phyloP scores from a whole-genome alignment of 768 basidiomycete species.

The Psilocybe cyanescens region DNA sequence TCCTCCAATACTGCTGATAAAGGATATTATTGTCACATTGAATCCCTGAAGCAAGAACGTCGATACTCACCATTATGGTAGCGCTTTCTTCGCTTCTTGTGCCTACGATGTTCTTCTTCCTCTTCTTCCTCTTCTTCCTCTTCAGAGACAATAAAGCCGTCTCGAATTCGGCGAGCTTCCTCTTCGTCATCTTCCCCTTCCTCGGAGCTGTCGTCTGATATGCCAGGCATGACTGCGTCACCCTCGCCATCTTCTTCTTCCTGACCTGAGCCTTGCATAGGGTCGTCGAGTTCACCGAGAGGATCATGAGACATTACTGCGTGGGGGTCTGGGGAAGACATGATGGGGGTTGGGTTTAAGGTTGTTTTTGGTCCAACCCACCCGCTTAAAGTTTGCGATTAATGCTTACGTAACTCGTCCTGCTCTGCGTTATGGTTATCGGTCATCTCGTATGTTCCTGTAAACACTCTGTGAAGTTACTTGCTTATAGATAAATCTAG shows the following conservation, averaged over 20 bases:
- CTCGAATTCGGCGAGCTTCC: constrained; percentile 75
- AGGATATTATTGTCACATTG: constrained; percentile 25
- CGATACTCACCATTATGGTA: constrained; percentile 57
- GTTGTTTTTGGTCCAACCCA: constrained; percentile 12
- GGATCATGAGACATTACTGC: constrained; percentile 34
- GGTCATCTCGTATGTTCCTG: constrained; percentile 6
- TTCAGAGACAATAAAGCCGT: constrained; percentile 93
- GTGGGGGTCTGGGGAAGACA: constrained; percentile 56
- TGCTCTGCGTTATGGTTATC: constrained; percentile 2
- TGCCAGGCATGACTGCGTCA: constrained; percentile 55
- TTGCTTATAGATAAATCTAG: background rate
- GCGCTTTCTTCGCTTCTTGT: constrained; percentile 69
- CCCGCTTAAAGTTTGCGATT: constrained; percentile 21
- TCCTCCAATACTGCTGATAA: constrained; percentile 77
- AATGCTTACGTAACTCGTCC: constrained; percentile 23
- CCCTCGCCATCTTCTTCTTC: constrained; percentile 62
- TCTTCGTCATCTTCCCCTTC: constrained; percentile 87
- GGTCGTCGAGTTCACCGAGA: constrained; percentile 52
- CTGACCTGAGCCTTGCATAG: constrained; percentile 58
- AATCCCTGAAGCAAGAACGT: constrained; percentile 9
- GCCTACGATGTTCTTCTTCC: constrained; percentile 58
- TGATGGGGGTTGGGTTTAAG: constrained; percentile 37
- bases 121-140: constrained; percentile 86
- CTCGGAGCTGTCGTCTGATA: constrained; percentile 84
- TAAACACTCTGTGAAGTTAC: background rate